A percentile compares a stretch with the other conserved stretches of the same genome.
Conservation (phyloP, 2,329 filamentous ascomycete genomes). For the Pezicula rhizophila region DNA sequence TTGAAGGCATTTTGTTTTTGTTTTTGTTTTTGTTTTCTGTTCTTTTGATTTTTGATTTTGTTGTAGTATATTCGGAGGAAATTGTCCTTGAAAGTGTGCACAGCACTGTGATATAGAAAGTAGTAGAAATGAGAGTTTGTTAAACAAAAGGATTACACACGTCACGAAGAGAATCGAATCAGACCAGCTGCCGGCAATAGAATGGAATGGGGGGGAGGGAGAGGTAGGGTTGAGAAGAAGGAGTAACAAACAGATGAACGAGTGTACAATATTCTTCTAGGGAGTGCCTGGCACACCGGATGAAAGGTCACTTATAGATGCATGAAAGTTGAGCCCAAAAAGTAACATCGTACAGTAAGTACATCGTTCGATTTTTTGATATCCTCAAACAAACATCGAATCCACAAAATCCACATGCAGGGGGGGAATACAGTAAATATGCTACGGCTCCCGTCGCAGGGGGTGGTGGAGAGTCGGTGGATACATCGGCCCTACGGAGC, state of each 20-base stretch:
- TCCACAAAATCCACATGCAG: neutral
- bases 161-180: neutral
- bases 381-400: slow-evolving; percentile 2
- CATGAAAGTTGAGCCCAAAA: neutral
- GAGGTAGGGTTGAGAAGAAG: slow-evolving; percentile 2
- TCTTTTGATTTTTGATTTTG: too few species aligned
- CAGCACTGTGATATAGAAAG: slow-evolving; percentile 4
- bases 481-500: neutral
- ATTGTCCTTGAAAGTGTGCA: slow-evolving; percentile 4
- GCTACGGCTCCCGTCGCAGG: slow-evolving; percentile 7
- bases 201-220: too few species aligned
- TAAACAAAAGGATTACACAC: slow-evolving; percentile 1
- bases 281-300: neutral
- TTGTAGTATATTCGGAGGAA: neutral
- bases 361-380: neutral
- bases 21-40: too few species aligned
- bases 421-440: neutral
- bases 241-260: slow-evolving; percentile 2
- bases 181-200: neutral
- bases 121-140: slow-evolving; percentile 6
- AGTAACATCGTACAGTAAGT: neutral
- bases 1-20: slow-evolving; percentile 11
- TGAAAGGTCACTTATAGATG: slow-evolving; percentile 1
- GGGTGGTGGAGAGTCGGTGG: slow-evolving; percentile 3
- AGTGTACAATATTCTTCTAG: neutral